These are phyloP conservation scores for Hansenula lynferdii DNA, from an alignment of 1,139 yeast species.

Conservation along the genomic window DNA sequence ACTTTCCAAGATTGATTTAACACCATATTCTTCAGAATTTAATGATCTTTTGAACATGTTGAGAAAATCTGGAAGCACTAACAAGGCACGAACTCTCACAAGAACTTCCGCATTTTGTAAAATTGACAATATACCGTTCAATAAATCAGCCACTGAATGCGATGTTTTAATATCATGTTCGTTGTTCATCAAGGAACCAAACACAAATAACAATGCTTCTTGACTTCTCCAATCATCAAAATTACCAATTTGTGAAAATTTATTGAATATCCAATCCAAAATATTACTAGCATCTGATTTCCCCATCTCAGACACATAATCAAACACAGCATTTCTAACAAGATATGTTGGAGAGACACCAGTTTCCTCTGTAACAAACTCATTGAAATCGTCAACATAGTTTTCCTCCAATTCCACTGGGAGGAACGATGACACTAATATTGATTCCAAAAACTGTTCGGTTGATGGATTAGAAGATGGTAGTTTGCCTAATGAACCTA, in stretches of 20 bases:
- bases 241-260: background rate
- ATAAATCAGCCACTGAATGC: constrained; percentile 5
- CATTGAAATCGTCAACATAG: constrained; percentile 55
- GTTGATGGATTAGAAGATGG: constrained; percentile 8
- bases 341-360: constrained; percentile 49
- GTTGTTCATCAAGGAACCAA: constrained; percentile 18
- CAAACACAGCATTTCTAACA: constrained; percentile 51
- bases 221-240: constrained; percentile 22
- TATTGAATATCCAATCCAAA: constrained; percentile 3
- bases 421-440: constrained; percentile 8
- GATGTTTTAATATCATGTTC: background rate
- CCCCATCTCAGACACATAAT: constrained; percentile 42
- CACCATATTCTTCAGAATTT: constrained; percentile 34
- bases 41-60: constrained; percentile 41
- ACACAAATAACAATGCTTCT: constrained; percentile 28
- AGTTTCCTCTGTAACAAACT: constrained; percentile 65
- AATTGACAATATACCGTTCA: constrained; percentile 7
- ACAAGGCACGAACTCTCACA: constrained; percentile 40
- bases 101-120: constrained; percentile 12
- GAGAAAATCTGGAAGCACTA: constrained; percentile 51
- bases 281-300: constrained; percentile 29
- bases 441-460: constrained; percentile 7
- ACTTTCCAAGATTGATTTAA: constrained; percentile 31
- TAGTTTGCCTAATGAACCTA: constrained; percentile 21
- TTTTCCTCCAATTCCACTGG: constrained; percentile 25